These are phyloP conservation scores for Tolypocladium ophioglossoides DNA, from an alignment of 2,329 filamentous ascomycete genomes.

Conservation along the genomic window DNA sequence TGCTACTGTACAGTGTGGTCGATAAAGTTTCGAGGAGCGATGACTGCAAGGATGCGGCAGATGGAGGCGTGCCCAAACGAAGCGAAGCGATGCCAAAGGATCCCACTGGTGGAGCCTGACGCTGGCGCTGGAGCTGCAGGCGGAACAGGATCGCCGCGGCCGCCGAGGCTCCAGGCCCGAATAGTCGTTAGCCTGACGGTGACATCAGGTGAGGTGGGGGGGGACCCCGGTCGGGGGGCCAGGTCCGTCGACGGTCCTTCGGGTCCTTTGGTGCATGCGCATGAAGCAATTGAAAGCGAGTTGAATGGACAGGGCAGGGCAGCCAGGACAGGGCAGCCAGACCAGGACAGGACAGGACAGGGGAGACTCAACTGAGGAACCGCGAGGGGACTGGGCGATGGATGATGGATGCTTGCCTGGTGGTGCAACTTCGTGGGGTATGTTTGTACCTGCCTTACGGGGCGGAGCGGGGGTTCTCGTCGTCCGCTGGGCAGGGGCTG, in stretches of 20 bases:
- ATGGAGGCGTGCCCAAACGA: constrained; percentile 2
- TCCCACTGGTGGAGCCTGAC: not conserved
- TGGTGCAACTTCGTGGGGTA: constrained; percentile 1
- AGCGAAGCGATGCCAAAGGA: not conserved
- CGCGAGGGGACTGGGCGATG: not conserved
- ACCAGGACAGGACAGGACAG: not conserved
- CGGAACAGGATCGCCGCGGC: not conserved
- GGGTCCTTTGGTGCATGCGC: not conserved
- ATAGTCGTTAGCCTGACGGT: constrained; percentile 1
- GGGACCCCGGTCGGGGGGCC: not conserved
- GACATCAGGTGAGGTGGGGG: constrained; percentile 4
- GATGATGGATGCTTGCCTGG: not conserved
- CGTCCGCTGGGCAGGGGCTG: not conserved
- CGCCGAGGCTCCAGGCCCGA: not conserved
- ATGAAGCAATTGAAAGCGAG: not conserved
- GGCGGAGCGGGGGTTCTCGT: not conserved
- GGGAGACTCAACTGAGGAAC: not conserved
- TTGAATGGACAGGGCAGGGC: not conserved
- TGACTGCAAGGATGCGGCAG: constrained; percentile 7
- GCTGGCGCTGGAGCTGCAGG: not conserved
- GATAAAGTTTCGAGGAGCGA: constrained; percentile 12
- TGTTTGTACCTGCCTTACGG: constrained; percentile 3
- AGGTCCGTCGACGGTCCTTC: not conserved
- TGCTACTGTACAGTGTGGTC: constrained; percentile 13
- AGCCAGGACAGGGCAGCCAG: not conserved